Conservation (phyloP, 129 eudicot genomes). For the Flaveria trinervia region DNA sequence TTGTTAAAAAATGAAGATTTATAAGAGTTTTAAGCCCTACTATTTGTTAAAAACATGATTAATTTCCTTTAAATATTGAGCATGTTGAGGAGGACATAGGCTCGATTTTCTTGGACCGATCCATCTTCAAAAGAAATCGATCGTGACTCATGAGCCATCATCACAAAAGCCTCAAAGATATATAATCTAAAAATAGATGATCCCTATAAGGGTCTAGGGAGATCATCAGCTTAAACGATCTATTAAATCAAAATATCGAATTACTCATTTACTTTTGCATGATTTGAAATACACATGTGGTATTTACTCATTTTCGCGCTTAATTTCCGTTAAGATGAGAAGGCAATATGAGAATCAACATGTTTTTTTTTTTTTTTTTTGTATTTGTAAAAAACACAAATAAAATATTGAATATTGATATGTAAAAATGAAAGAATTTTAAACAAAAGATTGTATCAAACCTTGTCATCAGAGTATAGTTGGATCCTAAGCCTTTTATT, state of each 20-base stretch:
- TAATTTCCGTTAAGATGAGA: not conserved
- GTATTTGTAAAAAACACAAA: not conserved
- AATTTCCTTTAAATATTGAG: not conserved
- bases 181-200: not conserved
- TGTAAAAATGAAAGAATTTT: not conserved
- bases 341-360: slow-evolving; percentile 16
- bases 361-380: too few species aligned
- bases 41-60: not conserved
- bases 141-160: not conserved
- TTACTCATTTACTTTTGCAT: not conserved
- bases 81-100: not conserved
- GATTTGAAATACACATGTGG: not conserved
- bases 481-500: slow-evolving; percentile 63
- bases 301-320: not conserved
- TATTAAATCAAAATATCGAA: not conserved
- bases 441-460: slow-evolving; percentile 24
- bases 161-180: not conserved
- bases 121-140: not conserved
- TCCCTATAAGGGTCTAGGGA: not conserved
- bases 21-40: not conserved
- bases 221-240: not conserved
- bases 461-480: slow-evolving; percentile 77
- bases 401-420: not conserved
- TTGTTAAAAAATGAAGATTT: not conserved
- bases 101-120: not conserved